These are phyloP conservation scores for Trichoderma citrinoviride DNA, from an alignment of 2,329 filamentous ascomycete genomes.

Conservation along the genomic window DNA sequence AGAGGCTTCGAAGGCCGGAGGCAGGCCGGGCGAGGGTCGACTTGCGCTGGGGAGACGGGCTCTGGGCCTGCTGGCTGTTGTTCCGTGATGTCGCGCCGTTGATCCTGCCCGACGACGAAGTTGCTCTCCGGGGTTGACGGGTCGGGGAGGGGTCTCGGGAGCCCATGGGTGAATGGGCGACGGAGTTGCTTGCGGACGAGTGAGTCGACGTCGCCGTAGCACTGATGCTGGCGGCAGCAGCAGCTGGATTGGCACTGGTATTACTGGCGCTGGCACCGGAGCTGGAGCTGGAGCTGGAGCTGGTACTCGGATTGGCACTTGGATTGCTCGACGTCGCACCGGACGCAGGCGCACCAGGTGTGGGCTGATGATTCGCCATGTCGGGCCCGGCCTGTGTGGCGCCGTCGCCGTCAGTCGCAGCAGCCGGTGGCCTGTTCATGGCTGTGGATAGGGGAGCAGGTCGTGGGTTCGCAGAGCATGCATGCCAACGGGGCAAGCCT, in stretches of 20 bases:
- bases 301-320: neutral
- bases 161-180: slow-evolving; percentile 37
- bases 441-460: slow-evolving; percentile 25
- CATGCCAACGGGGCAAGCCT: slow-evolving; percentile 36
- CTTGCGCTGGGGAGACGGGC: slow-evolving; percentile 54
- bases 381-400: slow-evolving; percentile 25
- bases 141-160: slow-evolving; percentile 50
- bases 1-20: slow-evolving; percentile 64
- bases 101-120: slow-evolving; percentile 37
- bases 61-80: slow-evolving; percentile 62
- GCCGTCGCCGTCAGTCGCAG: slow-evolving; percentile 22
- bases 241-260: slow-evolving; percentile 22
- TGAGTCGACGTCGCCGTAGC: slow-evolving; percentile 34
- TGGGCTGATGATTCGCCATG: slow-evolving; percentile 24
- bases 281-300: slow-evolving; percentile 6
- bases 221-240: slow-evolving; percentile 23
- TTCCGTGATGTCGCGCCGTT: slow-evolving; percentile 57
- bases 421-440: slow-evolving; percentile 34
- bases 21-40: slow-evolving; percentile 53
- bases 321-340: slow-evolving; percentile 14
- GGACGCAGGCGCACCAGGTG: slow-evolving; percentile 19
- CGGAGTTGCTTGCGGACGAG: slow-evolving; percentile 39
- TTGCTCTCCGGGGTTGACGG: slow-evolving; percentile 38
- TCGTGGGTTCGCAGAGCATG: slow-evolving; percentile 32
- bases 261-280: slow-evolving; percentile 21